phyloP scores from a whole-genome alignment of 2,329 filamentous ascomycete genomes.

The Akanthomyces muscarius region DNA sequence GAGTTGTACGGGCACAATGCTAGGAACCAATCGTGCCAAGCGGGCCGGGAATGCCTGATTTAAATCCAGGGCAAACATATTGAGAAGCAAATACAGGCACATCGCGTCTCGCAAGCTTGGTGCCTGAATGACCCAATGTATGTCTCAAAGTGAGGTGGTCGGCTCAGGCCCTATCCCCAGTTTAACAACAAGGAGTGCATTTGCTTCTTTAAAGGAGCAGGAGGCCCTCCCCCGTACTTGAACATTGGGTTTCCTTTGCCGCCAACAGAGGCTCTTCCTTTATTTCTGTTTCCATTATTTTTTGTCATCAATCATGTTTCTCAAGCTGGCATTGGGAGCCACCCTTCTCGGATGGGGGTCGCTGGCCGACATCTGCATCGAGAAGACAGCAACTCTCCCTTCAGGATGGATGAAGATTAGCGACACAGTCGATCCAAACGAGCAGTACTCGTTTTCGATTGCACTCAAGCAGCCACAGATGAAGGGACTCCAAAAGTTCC shows the following conservation, averaged over 20 bases:
- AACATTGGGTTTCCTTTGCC: neutral
- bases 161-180: neutral
- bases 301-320: conserved; percentile 1
- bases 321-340: conserved; percentile 7
- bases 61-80: neutral
- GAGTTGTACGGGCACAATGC: neutral
- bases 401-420: conserved; percentile 20
- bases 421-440: conserved; percentile 22
- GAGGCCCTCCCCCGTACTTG: neutral
- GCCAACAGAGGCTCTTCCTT: no score
- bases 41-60: neutral
- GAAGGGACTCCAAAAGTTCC: conserved; percentile 14
- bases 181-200: neutral
- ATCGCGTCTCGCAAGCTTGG: neutral
- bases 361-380: conserved; percentile 12
- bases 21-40: neutral
- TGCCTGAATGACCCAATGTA: neutral
- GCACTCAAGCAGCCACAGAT: conserved; percentile 20
- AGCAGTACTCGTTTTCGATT: conserved; percentile 21
- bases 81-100: no score
- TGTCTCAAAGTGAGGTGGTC: neutral
- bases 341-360: conserved; percentile 11
- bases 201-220: conserved; percentile 10
- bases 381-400: conserved; percentile 14
- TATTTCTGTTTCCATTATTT: neutral